Conservation (phyloP, 2,329 filamentous ascomycete genomes). For the Neofusicoccum sp. region DNA sequence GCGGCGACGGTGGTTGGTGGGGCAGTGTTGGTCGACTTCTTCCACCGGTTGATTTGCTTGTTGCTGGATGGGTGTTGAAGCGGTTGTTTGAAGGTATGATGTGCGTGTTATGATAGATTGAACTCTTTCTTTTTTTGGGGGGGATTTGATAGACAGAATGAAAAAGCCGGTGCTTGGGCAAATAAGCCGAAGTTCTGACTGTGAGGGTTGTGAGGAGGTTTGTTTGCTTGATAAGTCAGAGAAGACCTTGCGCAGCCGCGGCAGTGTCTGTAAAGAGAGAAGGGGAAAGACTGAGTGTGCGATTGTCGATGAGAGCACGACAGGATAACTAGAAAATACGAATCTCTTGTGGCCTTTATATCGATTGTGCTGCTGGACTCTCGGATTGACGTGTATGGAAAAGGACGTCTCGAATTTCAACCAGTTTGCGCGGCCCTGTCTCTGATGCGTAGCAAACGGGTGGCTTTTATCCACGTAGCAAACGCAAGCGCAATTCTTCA, state of each 20-base stretch:
- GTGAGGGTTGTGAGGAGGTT: not conserved
- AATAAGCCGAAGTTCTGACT: not conserved
- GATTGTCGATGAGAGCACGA: not conserved
- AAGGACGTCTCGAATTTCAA: not conserved
- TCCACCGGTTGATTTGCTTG: too few species aligned
- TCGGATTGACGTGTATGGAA: not conserved
- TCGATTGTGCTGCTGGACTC: not conserved
- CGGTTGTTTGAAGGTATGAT: not conserved
- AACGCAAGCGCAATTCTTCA: conserved; percentile 10
- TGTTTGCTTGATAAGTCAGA: not conserved
- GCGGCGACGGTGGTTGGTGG: not conserved
- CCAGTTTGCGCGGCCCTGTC: conserved; percentile 4
- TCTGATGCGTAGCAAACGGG: not conserved
- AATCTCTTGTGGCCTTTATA: not conserved
- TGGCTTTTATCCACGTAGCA: not conserved
- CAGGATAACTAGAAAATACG: not conserved
- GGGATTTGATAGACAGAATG: not conserved
- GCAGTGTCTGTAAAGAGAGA: not conserved
- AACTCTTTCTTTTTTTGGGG: not conserved
- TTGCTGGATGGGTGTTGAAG: not conserved
- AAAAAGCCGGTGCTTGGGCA: too few species aligned
- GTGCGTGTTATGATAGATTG: not conserved
- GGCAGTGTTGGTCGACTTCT: not conserved
- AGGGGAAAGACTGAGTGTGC: not conserved
- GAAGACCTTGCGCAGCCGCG: too few species aligned